Evolutionary conservation across 2,329 filamentous ascomycete genomes (phyloP).

Genomic region (Dothidotthia symphoricarpi): DNA sequence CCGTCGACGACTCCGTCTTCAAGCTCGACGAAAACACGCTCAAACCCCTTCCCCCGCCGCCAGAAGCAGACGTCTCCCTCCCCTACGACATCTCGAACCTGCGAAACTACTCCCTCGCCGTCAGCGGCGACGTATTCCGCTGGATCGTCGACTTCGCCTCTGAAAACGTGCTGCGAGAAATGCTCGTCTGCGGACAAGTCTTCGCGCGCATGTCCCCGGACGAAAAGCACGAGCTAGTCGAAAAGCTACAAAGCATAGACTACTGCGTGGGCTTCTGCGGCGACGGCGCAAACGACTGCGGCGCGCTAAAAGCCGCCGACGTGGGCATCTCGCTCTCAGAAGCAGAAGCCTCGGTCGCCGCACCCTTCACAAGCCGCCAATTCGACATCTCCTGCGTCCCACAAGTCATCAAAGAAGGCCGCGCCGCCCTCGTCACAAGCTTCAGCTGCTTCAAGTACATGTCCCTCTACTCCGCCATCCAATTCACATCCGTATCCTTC

Average conservation of each 20-base stretch:
- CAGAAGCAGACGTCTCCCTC: conserved; percentile 74
- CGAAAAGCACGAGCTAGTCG: conserved; percentile 95
- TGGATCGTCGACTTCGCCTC: conserved; percentile 93
- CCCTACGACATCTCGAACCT: conserved; percentile 81
- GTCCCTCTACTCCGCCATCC: conserved; percentile 98
- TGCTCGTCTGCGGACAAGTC: conserved; percentile 88
- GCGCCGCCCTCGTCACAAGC: conserved; percentile 93
- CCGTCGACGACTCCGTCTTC: conserved; percentile 81
- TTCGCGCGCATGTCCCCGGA: conserved; percentile 99
- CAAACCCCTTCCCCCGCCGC: conserved; percentile 69
- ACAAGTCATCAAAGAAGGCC: conserved; percentile 87
- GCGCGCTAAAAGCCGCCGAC: conserved; percentile 92
- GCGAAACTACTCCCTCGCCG: conserved; percentile 81
- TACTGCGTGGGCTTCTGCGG: conserved; percentile 96
- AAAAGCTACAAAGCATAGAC: conserved; percentile 93
- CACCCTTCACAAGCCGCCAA: conserved; percentile 89
- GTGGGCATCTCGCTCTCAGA: conserved; percentile 97
- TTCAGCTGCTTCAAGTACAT: conserved; percentile 99
- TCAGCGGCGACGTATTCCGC: conserved; percentile 91
- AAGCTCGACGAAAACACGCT: conserved; percentile 77
- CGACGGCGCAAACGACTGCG: conserved; percentile 96
- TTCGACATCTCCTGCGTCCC: conserved; percentile 97
- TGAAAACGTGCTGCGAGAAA: conserved; percentile 74
- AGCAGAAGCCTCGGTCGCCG: conserved; percentile 96
- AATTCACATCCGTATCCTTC: conserved; percentile 96